Conservation (phyloP, 306 rosid genomes). For the Cicer pinnatifidum region DNA sequence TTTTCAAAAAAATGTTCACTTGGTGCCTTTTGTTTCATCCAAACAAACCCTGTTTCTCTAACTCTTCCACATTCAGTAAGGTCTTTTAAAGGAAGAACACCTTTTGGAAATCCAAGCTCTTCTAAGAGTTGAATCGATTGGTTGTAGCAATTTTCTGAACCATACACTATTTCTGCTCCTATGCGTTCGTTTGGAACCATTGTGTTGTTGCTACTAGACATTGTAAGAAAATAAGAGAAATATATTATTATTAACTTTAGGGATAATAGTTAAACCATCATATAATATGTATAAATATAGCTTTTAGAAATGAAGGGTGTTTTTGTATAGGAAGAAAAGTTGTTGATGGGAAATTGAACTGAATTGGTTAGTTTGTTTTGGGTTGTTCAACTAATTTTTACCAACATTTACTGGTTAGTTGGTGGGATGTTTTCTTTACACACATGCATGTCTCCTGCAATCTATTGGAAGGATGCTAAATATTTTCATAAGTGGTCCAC, state of each 20-base stretch:
- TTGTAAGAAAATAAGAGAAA: neutral
- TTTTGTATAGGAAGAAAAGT: conserved; percentile 12
- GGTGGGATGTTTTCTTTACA: neutral
- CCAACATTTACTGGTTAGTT: conserved; percentile 7
- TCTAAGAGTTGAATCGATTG: conserved; percentile 57
- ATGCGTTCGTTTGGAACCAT: conserved; percentile 50
- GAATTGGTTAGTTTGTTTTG: neutral
- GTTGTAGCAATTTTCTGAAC: conserved; percentile 57
- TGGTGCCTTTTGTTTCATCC: conserved; percentile 78
- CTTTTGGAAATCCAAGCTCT: conserved; percentile 76
- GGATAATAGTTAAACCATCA: neutral
- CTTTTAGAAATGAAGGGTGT: conserved; percentile 1
- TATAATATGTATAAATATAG: conserved; percentile 26
- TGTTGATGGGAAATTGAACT: conserved; percentile 52
- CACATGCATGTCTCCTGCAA: neutral
- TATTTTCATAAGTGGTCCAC: too few species aligned
- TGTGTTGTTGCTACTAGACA: conserved; percentile 34
- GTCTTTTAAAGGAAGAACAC: conserved; percentile 70
- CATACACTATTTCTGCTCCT: conserved; percentile 71
- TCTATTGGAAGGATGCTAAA: neutral
- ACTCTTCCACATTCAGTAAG: conserved; percentile 76
- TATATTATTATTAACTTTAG: neutral
- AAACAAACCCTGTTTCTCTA: conserved; percentile 75
- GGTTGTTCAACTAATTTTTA: conserved; percentile 47
- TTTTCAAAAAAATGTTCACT: conserved; percentile 65